Conservation (phyloP, 805 yeast species). For the Cyberlindnera maritima region DNA sequence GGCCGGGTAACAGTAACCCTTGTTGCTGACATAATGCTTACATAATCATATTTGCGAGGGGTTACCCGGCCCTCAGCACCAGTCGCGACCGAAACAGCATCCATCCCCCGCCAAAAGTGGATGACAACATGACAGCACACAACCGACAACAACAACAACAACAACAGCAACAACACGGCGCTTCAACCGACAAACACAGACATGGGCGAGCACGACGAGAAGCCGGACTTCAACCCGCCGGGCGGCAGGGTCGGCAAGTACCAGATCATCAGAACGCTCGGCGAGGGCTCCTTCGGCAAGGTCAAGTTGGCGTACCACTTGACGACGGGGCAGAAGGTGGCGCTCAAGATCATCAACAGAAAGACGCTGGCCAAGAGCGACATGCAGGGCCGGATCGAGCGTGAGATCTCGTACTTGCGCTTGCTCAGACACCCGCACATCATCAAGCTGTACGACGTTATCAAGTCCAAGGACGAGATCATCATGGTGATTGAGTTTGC, state of each 20-base stretch:
- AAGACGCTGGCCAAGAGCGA: no score
- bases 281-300: slow-evolving; percentile 69
- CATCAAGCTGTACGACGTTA: slow-evolving; percentile 92
- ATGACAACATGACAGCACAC: not conserved
- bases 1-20: not conserved
- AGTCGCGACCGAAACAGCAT: no score
- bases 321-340: slow-evolving; percentile 27
- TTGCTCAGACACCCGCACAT: slow-evolving; percentile 93
- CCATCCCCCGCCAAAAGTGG: not conserved
- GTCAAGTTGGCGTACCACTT: no score
- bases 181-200: not conserved
- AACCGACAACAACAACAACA: not conserved
- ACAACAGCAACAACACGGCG: not conserved
- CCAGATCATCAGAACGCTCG: slow-evolving; percentile 87
- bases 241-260: slow-evolving; percentile 78
- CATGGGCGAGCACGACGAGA: slow-evolving; percentile 26
- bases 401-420: slow-evolving; percentile 88
- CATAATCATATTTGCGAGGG: not conserved
- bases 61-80: not conserved
- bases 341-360: no score
- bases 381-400: slow-evolving; percentile 45
- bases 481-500: slow-evolving; percentile 97
- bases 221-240: slow-evolving; percentile 26
- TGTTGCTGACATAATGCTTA: no score
- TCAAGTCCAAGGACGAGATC: slow-evolving; percentile 91